Evolutionary conservation across 2,329 filamentous ascomycete genomes (phyloP).

Genomic region (Trichoderma sp.): DNA sequence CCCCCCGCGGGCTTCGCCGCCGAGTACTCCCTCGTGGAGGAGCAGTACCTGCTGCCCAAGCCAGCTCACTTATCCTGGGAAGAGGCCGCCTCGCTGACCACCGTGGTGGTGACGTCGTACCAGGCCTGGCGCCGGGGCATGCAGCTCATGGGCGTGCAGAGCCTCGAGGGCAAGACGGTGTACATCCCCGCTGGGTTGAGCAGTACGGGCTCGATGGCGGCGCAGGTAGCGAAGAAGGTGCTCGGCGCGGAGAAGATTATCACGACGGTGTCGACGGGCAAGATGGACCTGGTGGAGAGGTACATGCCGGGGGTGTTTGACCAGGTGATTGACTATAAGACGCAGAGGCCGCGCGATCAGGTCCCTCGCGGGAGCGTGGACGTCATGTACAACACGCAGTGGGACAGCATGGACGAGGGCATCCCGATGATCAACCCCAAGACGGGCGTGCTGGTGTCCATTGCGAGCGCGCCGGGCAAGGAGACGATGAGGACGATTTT

Average conservation of each 20-base stretch:
- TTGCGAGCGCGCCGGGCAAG: constrained; percentile 45
- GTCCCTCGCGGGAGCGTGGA: constrained; percentile 52
- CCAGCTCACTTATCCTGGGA: constrained; percentile 41
- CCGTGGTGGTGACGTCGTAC: constrained; percentile 47
- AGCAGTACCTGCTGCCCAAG: constrained; percentile 42
- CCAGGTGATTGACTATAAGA: constrained; percentile 57
- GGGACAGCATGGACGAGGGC: constrained; percentile 42
- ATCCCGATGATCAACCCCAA: constrained; percentile 46
- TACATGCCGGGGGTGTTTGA: constrained; percentile 51
- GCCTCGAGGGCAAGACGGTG: constrained; percentile 54
- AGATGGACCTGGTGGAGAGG: constrained; percentile 50
- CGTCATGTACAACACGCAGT: constrained; percentile 55
- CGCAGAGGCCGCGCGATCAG: constrained; percentile 41
- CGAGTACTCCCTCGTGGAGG: constrained; percentile 46
- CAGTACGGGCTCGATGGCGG: constrained; percentile 50
- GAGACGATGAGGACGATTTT: constrained; percentile 39
- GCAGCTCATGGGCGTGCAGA: constrained; percentile 41
- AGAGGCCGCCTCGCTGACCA: constrained; percentile 44
- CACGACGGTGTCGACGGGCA: constrained; percentile 57
- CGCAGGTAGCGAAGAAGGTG: constrained; percentile 56
- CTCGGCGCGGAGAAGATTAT: constrained; percentile 54
- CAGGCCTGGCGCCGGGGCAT: constrained; percentile 50
- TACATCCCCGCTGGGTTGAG: constrained; percentile 56
- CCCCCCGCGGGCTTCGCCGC: constrained; percentile 42
- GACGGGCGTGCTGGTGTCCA: constrained; percentile 48